phyloP scores from a whole-genome alignment of 106 monocot species.

The Cymbidium sinense region DNA sequence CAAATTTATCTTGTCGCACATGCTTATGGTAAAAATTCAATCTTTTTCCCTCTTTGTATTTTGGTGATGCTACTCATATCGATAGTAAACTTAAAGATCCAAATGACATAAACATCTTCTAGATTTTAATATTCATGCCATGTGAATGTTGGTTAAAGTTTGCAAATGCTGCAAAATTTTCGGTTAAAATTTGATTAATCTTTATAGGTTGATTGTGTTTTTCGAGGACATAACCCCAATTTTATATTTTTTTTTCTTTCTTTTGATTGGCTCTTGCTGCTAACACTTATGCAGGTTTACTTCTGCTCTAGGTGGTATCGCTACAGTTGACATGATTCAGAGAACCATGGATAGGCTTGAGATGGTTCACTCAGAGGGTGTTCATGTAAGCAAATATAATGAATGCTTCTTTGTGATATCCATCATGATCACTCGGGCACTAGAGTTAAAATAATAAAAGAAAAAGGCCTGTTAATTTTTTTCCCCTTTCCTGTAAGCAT shows the following conservation, averaged over 20 bases:
- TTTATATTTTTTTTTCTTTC: background rate
- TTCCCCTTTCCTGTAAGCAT: background rate
- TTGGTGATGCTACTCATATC: background rate
- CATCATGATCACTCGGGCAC: background rate
- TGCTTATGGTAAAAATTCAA: background rate
- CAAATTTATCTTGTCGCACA: background rate
- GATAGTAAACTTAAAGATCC: background rate
- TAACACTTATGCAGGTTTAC: conserved; percentile 54
- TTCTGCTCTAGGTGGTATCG: conserved; percentile 61
- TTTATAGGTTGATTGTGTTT: background rate
- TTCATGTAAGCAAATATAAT: conserved; percentile 53
- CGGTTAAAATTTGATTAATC: background rate
- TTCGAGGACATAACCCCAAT: background rate
- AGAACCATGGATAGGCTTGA: conserved; percentile 75
- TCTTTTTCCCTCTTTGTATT: background rate
- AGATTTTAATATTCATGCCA: background rate
- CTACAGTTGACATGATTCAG: conserved; percentile 54
- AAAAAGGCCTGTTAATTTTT: too few species aligned
- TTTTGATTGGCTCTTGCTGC: background rate
- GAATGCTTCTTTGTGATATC: background rate
- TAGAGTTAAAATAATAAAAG: too few species aligned
- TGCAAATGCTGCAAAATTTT: background rate
- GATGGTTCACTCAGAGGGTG: conserved; percentile 72
- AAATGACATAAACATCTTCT: background rate
- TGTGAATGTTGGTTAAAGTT: background rate